phyloP scores from a whole-genome alignment of 2,329 filamentous ascomycete genomes.

The Pseudocercospora pini-densiflorae region DNA sequence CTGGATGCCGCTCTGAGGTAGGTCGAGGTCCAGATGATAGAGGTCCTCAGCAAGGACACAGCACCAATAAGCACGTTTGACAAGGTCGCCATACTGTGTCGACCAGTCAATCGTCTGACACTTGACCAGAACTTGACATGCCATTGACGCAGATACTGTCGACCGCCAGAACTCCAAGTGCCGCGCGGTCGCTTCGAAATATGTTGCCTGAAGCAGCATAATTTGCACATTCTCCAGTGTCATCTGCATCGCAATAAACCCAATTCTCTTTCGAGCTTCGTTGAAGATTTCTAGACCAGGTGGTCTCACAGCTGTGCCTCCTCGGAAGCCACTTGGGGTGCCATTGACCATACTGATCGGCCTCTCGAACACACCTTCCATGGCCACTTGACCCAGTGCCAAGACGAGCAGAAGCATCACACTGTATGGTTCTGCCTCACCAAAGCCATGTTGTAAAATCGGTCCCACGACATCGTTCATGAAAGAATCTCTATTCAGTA shows the following conservation, averaged over 20 bases:
- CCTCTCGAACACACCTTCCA: constrained; percentile 55
- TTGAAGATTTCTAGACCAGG: constrained; percentile 66
- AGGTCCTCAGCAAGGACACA: constrained; percentile 57
- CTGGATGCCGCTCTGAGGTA: constrained; percentile 61
- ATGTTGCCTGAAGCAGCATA: constrained; percentile 57
- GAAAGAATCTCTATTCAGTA: constrained; percentile 63
- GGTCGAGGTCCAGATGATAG: constrained; percentile 62
- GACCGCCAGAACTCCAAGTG: constrained; percentile 65
- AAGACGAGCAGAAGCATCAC: constrained; percentile 63
- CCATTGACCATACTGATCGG: constrained; percentile 53
- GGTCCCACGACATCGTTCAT: constrained; percentile 52
- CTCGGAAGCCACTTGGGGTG: constrained; percentile 57
- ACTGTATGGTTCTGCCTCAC: constrained; percentile 53
- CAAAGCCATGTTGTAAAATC: constrained; percentile 56
- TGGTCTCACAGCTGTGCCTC: constrained; percentile 55
- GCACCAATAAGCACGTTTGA: constrained; percentile 62
- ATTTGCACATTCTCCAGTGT: constrained; percentile 65
- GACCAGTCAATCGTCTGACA: constrained; percentile 54
- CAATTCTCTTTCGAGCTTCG: constrained; percentile 64
- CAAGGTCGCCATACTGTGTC: constrained; percentile 55
- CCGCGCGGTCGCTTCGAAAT: constrained; percentile 32
- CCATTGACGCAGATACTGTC: constrained; percentile 59
- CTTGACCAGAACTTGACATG: constrained; percentile 61
- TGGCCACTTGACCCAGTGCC: constrained; percentile 62
- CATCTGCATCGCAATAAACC: constrained; percentile 60